A percentile compares a stretch with the other conserved stretches of the same genome.
These are phyloP conservation scores for Voacanga thouarsii DNA, from an alignment of 257 asterid genomes.

Conservation along the genomic window DNA sequence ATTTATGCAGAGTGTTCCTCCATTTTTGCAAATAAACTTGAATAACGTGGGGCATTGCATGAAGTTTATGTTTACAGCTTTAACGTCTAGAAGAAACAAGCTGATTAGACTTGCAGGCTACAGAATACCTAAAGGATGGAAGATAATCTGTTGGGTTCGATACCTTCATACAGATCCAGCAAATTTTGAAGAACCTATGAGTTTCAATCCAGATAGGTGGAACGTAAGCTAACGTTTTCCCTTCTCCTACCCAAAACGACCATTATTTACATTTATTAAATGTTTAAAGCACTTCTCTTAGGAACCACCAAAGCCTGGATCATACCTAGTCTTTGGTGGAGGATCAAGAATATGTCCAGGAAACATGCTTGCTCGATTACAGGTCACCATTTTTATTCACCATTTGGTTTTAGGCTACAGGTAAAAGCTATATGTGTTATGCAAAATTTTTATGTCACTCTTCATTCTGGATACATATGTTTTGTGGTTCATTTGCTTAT, in stretches of 20 bases:
- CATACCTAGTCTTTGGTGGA: slow-evolving; percentile 56
- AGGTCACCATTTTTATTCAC: slow-evolving; percentile 43
- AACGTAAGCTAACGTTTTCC: slow-evolving; percentile 29
- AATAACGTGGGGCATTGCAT: too few relatives aligned
- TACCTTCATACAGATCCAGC: slow-evolving; percentile 51
- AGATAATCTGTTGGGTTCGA: slow-evolving; percentile 51
- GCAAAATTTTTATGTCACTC: not conserved
- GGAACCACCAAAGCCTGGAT: slow-evolving; percentile 44
- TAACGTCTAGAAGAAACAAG: not conserved
- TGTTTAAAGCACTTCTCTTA: slow-evolving; percentile 9
- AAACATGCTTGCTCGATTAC: slow-evolving; percentile 60
- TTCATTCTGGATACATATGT: not conserved
- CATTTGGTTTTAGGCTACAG: slow-evolving; percentile 52
- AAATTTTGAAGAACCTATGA: slow-evolving; percentile 49
- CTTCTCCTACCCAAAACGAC: not conserved
- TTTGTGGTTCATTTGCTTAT: not conserved
- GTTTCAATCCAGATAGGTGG: slow-evolving; percentile 67
- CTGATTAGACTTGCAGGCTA: slow-evolving; percentile 34
- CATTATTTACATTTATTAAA: not conserved
- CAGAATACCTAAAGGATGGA: slow-evolving; percentile 63
- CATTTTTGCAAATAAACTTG: too few relatives aligned
- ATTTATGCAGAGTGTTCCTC: not conserved
- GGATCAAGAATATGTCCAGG: slow-evolving; percentile 62
- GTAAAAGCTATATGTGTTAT: slow-evolving; percentile 14
- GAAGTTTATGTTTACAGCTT: not conserved